phyloP scores from a whole-genome alignment of 768 basidiomycete genomes.

The Lentinula aciculospora region DNA sequence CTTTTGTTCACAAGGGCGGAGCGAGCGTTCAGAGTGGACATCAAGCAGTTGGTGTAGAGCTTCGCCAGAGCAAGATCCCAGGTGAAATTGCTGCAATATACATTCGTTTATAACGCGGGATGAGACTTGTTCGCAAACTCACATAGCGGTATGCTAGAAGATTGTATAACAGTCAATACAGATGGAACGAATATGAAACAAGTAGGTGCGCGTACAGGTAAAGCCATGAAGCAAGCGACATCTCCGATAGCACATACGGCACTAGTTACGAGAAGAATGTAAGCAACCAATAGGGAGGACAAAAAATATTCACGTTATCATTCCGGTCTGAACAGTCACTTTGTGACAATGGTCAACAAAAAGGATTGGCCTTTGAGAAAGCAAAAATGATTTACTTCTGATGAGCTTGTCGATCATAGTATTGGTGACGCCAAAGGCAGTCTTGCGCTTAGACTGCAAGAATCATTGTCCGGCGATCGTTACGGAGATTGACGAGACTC shows the following conservation, averaged over 20 bases:
- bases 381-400: neutral
- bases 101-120: neutral
- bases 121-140: constrained; percentile 12
- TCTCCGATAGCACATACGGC: constrained; percentile 35
- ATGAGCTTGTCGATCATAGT: constrained; percentile 8
- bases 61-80: constrained; percentile 45
- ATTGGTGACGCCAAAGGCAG: constrained; percentile 1
- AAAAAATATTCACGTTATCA: constrained; percentile 6
- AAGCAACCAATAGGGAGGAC: neutral
- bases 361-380: neutral
- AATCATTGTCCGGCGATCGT: neutral
- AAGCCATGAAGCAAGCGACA: constrained; percentile 35
- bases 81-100: constrained; percentile 33
- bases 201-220: constrained; percentile 25
- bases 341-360: neutral
- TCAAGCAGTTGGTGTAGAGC: constrained; percentile 41
- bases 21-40: constrained; percentile 45
- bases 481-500: neutral
- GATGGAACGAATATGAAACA: neutral
- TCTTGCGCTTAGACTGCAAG: constrained; percentile 4
- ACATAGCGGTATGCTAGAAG: constrained; percentile 37
- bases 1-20: constrained; percentile 7
- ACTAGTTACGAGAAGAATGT: constrained; percentile 11
- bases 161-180: neutral
- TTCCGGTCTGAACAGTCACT: constrained; percentile 7